phyloP scores from a whole-genome alignment of 2,329 filamentous ascomycete species.

The Endothia cerciana region DNA sequence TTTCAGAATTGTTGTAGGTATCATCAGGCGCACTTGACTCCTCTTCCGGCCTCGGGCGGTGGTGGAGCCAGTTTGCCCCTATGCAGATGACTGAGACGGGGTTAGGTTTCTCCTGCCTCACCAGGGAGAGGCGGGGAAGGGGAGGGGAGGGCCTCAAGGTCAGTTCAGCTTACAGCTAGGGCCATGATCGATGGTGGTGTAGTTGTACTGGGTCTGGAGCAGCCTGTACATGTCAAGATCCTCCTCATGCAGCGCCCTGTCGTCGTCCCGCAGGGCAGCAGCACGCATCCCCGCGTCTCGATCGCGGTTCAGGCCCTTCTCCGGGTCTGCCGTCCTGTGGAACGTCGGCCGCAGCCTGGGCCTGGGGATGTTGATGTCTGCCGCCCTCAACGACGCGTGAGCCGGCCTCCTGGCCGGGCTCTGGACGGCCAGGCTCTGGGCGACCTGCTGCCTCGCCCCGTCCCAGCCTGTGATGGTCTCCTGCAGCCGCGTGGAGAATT shows the following conservation, averaged over 20 bases:
- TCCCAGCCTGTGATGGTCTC: conserved; percentile 60
- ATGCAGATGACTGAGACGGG: conserved; percentile 62
- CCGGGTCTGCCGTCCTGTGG: conserved; percentile 14
- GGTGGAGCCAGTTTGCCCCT: conserved; percentile 69
- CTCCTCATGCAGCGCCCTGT: conserved; percentile 27
- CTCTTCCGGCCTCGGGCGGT: conserved; percentile 36
- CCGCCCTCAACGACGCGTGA: neutral
- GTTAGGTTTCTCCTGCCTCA: conserved; percentile 7
- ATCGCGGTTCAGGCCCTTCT: conserved; percentile 9
- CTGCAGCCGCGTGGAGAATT: conserved; percentile 68
- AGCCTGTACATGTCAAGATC: conserved; percentile 51
- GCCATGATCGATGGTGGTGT: conserved; percentile 73
- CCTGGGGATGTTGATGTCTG: neutral
- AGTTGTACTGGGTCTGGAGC: conserved; percentile 74
- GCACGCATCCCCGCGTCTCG: neutral
- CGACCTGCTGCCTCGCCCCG: conserved; percentile 28
- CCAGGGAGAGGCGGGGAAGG: too few species aligned
- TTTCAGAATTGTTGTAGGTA: conserved; percentile 20
- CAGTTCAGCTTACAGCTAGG: conserved; percentile 54
- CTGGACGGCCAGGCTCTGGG: conserved; percentile 23
- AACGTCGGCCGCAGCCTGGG: conserved; percentile 12
- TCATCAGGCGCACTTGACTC: neutral
- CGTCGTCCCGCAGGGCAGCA: neutral
- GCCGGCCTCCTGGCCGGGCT: neutral
- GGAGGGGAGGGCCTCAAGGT: conserved; percentile 29